Base-by-base conservation (phyloP, 495 filamentous ascomycete species). In the Sphaerosporella brunnea region DNA sequence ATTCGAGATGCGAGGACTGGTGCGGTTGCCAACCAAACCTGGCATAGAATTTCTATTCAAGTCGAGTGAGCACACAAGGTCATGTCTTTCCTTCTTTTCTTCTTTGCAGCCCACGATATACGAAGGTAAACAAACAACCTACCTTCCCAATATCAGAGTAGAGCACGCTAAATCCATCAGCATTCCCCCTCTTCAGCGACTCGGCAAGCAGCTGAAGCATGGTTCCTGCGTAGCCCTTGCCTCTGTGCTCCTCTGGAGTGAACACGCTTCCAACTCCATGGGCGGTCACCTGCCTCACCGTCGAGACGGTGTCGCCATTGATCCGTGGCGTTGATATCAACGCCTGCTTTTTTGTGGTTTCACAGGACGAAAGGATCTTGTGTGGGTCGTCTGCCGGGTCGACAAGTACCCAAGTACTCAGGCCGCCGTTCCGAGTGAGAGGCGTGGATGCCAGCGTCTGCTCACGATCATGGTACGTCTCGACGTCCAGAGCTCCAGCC, bases 91-190 rank as follows among this genome's bases (percentile, higher is more conserved):
- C n/a, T n/a, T n/a, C n/a, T n/a, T n/a, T n/a, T n/a, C n/a, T n/a
- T n/a, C n/a, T n/a, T n/a, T n/a, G n/a, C n/a, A n/a, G n/a, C n/a
- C n/a, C n/a, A n/a, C n/a, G n/a, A n/a, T n/a, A n/a, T n/a, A n/a
- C n/a, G n/a, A n/a, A n/a, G n/a, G n/a, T n/a, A n/a, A n/a, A 5
- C 28, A 32, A 32, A 25, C 28, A 28, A 13, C 62, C 5, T 45
- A 70, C 69, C 68, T 92, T 93, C 2, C 90, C 90, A 55, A 97
- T 94, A 62, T 97, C 90, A 8, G 87, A 95, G 64, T 79, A 97
- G 25, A 97, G 64, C 20, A 88, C 73, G 7, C 51, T 59, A 48
- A 66, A 65, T 10, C 74, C n/a, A 23, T 54, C 61, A 69, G 63
- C 72, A 72, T 73, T 36, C 20, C 48, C 47, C 21, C 4, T 11